Conservation (phyloP, 345 rosid species). For the Populus tremula region DNA sequence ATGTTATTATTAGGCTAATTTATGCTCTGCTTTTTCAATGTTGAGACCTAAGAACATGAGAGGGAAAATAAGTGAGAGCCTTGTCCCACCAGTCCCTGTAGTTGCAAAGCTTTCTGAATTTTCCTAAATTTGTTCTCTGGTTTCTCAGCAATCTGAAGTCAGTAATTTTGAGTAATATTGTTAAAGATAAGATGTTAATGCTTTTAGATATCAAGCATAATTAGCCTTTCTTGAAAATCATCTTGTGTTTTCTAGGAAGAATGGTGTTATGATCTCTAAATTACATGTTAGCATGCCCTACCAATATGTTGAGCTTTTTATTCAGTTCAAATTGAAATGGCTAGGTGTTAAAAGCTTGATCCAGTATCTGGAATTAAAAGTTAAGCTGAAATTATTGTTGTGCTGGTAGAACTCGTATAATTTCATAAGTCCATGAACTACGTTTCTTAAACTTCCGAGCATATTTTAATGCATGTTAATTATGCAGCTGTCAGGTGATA, state of each 20-base stretch:
- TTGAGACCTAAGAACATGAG: not conserved
- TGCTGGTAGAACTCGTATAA: not conserved
- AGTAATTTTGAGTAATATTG: conserved; percentile 4
- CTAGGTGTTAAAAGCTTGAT: not conserved
- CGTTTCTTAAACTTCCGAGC: not conserved
- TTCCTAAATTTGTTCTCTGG: conserved; percentile 1
- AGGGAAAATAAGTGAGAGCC: not conserved
- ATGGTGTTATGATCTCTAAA: not conserved
- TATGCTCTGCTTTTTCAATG: too few relatives aligned
- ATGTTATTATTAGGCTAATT: too few relatives aligned
- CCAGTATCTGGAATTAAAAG: not conserved
- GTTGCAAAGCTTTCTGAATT: conserved; percentile 3
- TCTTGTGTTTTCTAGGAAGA: not conserved
- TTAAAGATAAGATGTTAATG: not conserved
- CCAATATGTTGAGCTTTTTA: not conserved
- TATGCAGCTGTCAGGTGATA: conserved; percentile 78
- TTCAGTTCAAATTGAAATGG: not conserved
- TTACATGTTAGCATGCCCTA: not conserved
- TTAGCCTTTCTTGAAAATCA: not conserved
- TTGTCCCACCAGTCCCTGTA: not conserved
- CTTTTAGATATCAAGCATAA: not conserved
- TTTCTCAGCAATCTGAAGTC: conserved; percentile 9
- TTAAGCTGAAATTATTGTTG: not conserved
- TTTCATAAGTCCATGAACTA: not conserved
- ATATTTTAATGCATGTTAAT: conserved; percentile 11